Evolutionary conservation across 2,329 filamentous ascomycete species (phyloP).

Genomic region (Sarocladium brachiariae): DNA sequence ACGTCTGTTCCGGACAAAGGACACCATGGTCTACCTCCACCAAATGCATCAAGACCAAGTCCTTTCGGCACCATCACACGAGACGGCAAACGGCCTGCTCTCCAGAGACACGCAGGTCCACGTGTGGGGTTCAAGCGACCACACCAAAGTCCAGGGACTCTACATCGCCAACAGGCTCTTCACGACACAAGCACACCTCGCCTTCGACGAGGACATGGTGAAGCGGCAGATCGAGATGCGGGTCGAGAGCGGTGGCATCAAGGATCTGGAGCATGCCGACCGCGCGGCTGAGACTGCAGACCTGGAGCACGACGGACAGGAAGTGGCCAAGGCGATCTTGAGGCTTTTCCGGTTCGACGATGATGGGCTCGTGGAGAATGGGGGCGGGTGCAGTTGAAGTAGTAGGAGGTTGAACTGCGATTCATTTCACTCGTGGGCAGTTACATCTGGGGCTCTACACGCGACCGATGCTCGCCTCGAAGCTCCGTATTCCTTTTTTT

Average conservation of each 20-base stretch:
- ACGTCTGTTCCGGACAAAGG: constrained; percentile 57
- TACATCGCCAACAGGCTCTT: constrained; percentile 60
- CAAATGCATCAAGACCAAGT: constrained; percentile 80
- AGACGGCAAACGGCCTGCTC: constrained; percentile 33
- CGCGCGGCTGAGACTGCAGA: constrained; percentile 56
- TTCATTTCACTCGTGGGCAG: too few species aligned
- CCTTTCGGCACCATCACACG: constrained; percentile 49
- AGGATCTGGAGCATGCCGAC: constrained; percentile 53
- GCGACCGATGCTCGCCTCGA: too few species aligned
- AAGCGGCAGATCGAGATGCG: constrained; percentile 54
- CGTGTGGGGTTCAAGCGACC: constrained; percentile 55
- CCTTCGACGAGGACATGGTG: constrained; percentile 66
- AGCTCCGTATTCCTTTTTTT: too few species aligned
- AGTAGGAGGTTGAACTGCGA: too few species aligned
- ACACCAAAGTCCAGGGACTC: constrained; percentile 67
- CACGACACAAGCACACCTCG: constrained; percentile 72
- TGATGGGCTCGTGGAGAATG: constrained; percentile 24
- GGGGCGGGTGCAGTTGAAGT: too few species aligned
- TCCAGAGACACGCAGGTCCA: constrained; percentile 34
- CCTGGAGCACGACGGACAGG: constrained; percentile 62
- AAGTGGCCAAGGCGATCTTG: constrained; percentile 60
- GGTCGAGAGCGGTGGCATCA: constrained; percentile 52
- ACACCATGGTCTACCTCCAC: constrained; percentile 48
- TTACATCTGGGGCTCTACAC: too few species aligned
- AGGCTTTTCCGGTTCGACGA: constrained; percentile 46